These are phyloP conservation scores for Daldinia sp. DNA, from an alignment of 2,329 filamentous ascomycete genomes.

Conservation along the genomic window DNA sequence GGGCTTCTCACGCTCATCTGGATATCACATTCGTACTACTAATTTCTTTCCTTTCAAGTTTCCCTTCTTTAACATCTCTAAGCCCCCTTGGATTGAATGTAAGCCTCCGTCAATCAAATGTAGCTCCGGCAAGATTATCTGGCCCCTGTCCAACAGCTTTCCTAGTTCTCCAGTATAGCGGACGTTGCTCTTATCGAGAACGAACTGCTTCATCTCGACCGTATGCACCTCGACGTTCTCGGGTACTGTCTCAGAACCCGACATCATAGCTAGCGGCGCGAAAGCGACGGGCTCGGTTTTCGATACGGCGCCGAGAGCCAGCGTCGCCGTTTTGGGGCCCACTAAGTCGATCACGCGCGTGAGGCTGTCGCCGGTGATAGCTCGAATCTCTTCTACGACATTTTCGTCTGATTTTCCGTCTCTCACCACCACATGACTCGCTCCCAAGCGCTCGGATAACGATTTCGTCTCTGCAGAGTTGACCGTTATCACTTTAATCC, in stretches of 20 bases:
- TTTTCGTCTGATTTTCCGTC: conserved; percentile 47
- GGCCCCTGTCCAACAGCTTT: conserved; percentile 42
- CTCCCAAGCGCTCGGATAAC: conserved; percentile 46
- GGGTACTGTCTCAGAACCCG: conserved; percentile 38
- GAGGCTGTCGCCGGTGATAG: conserved; percentile 40
- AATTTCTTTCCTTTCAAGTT: conserved; percentile 48
- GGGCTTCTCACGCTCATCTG: background rate
- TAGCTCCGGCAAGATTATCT: conserved; percentile 45
- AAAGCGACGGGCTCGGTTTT: conserved; percentile 40
- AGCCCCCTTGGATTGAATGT: conserved; percentile 43
- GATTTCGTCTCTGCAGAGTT: conserved; percentile 45
- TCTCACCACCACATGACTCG: conserved; percentile 46
- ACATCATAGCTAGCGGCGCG: conserved; percentile 50
- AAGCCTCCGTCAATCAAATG: conserved; percentile 48
- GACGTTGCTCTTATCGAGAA: conserved; percentile 44
- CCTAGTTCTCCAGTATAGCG: conserved; percentile 47
- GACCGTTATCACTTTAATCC: conserved; percentile 50
- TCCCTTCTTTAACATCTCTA: conserved; percentile 48
- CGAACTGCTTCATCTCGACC: conserved; percentile 53
- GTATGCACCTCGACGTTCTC: conserved; percentile 46
- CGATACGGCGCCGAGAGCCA: conserved; percentile 44
- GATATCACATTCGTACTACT: conserved; percentile 44
- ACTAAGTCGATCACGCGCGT: conserved; percentile 51
- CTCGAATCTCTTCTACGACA: conserved; percentile 46
- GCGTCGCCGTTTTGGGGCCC: conserved; percentile 47